Conservation (phyloP, 306 rosid genomes). For the Begonia peltatifolia region DNA sequence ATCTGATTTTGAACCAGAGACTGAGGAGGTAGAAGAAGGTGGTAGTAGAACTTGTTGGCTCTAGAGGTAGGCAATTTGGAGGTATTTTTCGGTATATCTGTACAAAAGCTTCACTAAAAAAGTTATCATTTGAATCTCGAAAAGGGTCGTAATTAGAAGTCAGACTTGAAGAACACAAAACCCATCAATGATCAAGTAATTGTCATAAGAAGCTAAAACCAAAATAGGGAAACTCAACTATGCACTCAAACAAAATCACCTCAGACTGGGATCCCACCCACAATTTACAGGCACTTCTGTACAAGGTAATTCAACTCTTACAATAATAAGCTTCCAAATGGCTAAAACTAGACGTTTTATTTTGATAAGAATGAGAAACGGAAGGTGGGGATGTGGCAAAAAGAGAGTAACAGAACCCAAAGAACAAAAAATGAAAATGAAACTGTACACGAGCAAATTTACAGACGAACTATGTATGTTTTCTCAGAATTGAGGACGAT, state of each 20-base stretch:
- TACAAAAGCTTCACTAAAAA: neutral
- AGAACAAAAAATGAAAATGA: neutral
- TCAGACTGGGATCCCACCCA: slow-evolving; percentile 5
- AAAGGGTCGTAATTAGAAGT: neutral
- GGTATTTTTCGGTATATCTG: slow-evolving; percentile 9
- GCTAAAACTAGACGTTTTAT: neutral
- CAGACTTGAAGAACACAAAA: neutral
- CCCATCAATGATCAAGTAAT: too few species aligned
- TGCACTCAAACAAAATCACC: slow-evolving; percentile 14
- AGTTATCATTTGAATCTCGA: too few species aligned
- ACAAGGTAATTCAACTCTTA: slow-evolving; percentile 3
- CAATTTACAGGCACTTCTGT: slow-evolving; percentile 9
- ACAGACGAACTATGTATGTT: neutral
- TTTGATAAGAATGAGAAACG: neutral
- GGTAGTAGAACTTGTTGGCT: slow-evolving; percentile 6
- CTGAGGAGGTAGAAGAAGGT: slow-evolving; percentile 1
- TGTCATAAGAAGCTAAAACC: too few species aligned
- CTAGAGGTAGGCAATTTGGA: slow-evolving; percentile 8
- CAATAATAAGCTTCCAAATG: neutral
- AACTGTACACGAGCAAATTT: slow-evolving; percentile 39
- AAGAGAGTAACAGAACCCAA: neutral
- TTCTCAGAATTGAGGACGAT: slow-evolving; percentile 21
- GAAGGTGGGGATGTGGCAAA: neutral
- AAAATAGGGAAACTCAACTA: neutral
- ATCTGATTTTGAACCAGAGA: neutral